phyloP scores from a whole-genome alignment of 2,329 filamentous ascomycete genomes.

The Nothophaeocryptopus gaeumannii region DNA sequence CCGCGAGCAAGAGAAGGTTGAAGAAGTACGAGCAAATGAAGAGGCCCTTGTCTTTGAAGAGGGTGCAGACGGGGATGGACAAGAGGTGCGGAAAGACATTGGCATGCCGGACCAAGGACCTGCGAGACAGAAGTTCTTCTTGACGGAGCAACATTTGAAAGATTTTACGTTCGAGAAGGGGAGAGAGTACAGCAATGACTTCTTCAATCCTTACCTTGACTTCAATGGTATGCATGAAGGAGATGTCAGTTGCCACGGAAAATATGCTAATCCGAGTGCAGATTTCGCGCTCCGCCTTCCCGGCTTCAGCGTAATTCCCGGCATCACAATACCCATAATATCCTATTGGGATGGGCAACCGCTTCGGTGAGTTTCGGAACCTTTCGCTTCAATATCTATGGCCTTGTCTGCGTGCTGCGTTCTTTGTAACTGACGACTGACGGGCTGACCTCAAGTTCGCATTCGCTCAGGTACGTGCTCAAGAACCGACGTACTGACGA shows the following conservation, averaged over 20 bases:
- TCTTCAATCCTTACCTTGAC: constrained; percentile 90
- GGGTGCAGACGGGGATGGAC: constrained; percentile 47
- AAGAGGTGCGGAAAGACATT: constrained; percentile 39
- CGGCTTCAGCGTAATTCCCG: constrained; percentile 52
- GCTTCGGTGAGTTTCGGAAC: constrained; percentile 59
- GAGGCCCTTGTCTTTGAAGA: constrained; percentile 57
- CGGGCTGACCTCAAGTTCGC: constrained; percentile 58
- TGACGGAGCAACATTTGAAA: constrained; percentile 54
- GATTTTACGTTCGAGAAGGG: constrained; percentile 62
- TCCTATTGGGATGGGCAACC: constrained; percentile 78
- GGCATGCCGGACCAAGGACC: constrained; percentile 41
- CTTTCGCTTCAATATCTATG: constrained; percentile 14
- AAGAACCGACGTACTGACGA: constrained; percentile 73
- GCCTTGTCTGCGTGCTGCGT: background rate
- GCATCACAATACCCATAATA: constrained; percentile 70
- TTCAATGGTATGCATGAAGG: constrained; percentile 59
- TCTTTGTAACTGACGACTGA: constrained; percentile 26
- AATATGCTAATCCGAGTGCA: constrained; percentile 15
- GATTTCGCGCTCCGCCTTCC: constrained; percentile 70
- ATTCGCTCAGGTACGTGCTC: constrained; percentile 86
- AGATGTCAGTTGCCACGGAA: too few relatives aligned
- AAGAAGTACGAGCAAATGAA: constrained; percentile 51
- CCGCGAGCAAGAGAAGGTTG: constrained; percentile 31
- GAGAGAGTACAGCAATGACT: constrained; percentile 64
- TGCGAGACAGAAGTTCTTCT: constrained; percentile 59